Evolutionary conservation across 2,329 filamentous ascomycete genomes (phyloP).

Genomic region (Dryadomyces quercus-mongolicae): DNA sequence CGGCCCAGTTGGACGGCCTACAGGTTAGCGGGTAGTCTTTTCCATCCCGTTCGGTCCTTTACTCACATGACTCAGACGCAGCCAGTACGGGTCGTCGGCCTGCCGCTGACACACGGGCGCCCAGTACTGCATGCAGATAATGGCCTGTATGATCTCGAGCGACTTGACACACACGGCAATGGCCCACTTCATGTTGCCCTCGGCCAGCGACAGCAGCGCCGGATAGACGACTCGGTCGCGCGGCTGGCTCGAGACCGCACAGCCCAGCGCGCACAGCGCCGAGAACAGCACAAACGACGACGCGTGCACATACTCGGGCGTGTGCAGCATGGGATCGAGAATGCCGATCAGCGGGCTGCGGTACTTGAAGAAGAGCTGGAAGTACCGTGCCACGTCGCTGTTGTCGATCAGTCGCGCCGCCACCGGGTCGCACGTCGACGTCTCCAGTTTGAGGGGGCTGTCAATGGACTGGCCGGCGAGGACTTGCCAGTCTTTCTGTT

Average conservation of each 20-base stretch:
- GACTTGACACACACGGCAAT: constrained; percentile 16
- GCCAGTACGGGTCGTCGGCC: constrained; percentile 15
- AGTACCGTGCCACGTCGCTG: constrained; percentile 12
- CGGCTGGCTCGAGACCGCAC: constrained; percentile 14
- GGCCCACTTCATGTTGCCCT: constrained; percentile 16
- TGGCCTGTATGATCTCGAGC: constrained; percentile 15
- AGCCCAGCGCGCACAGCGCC: constrained; percentile 15
- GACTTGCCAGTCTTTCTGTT: constrained; percentile 15
- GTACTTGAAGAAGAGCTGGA: constrained; percentile 13
- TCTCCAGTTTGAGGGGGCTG: constrained; percentile 13
- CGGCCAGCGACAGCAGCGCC: constrained; percentile 13
- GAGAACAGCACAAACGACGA: constrained; percentile 17
- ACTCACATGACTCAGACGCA: constrained; percentile 14
- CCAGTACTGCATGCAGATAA: constrained; percentile 16
- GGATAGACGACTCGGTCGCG: constrained; percentile 15
- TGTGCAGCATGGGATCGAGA: constrained; percentile 15
- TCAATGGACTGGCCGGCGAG: constrained; percentile 12
- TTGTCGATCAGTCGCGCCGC: constrained; percentile 14
- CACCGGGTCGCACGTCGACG: constrained; percentile 13
- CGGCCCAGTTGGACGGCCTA: constrained; percentile 14
- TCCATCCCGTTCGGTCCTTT: no score
- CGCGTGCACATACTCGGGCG: constrained; percentile 13
- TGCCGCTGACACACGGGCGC: constrained; percentile 12
- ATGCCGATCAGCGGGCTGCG: constrained; percentile 15
- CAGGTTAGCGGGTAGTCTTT: no score